Evolutionary conservation across 192 early-diverging fungal species (phyloP), one percentile per base, ranked within the genome.

Genomic region (Linnemannia zychae): DNA sequence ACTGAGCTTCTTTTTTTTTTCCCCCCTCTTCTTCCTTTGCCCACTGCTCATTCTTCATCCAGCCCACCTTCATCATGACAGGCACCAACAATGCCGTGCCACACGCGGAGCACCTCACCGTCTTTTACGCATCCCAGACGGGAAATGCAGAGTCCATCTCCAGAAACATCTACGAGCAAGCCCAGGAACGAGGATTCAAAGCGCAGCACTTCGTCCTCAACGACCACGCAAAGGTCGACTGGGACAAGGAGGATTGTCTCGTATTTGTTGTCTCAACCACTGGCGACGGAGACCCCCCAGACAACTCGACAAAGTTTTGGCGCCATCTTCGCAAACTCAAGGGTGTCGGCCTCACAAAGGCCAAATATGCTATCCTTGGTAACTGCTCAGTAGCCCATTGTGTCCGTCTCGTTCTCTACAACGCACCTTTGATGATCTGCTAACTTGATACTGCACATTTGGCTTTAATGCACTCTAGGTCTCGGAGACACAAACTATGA

Each of bases 81-180:
- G 48, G 28, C 60, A 12, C 57, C 28, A 12, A 63, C 11, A 63
- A 85, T 72, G 33, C 6, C 44, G 31, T 76, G 15, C 83, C 83
- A 1, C 69, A 79, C 31, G 74, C 83, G 12, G 83, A 79, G 33
- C 83, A 85, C 20, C 70, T 85, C 47, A 85, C 83, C 6, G 86
- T 96, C 37, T 79, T 98, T 40, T 99, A 94, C 79, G 97, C 94
- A 17, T 98, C 97, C 66, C 96, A 99, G 87, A 99, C 97, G 0
- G 97, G 97, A 22, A 99, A 97, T 88, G 96, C 97, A 49, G 97
- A 99, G 87, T 97, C 93, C 81, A 99, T 99, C 71, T 93, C 96
- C 31, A 92, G 95, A 85, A 96, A 93, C 84, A 91, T 97, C 70
- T 91, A 95, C 77, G 90, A 93, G 48, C 95, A 95, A 71, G 95